Base-by-base conservation (phyloP, 352 stramenopile species). In the Globisporangium abappressorium region DNA sequence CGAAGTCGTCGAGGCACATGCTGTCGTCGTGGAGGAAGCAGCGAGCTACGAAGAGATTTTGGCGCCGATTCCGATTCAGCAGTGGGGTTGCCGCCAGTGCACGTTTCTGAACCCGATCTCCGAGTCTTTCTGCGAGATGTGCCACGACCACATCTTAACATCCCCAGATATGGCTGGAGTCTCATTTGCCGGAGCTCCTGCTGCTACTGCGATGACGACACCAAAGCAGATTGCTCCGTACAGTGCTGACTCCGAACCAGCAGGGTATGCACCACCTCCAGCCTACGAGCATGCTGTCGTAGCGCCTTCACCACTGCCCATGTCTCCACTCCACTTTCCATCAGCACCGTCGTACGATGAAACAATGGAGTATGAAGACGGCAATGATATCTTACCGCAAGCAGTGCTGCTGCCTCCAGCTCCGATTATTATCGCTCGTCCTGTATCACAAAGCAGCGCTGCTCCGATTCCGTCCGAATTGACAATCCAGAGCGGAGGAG, bases 111-210 rank as follows among this genome's bases (percentile, higher is more conserved):
- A 91, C 57, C 36, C 76, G n/a, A 76, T 87, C 58, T 76, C 70
- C 30, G 73, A 77, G n/a, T 77, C 81, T 2, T 91, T 89, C 69
- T 91, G 82, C 15, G 79, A 84, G 28, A 79, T 91, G 69, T 91
- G 82, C 47, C 66, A 76, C 18, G 78, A 76, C 18, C 82, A 89
- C 61, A 81, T 86, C 20, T 91, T 77, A 2, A 15, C 49, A 4
- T 58, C 64, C 9, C n/a, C 56, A 2, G 26, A 66, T 18, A 65
- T 43, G 46, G n/a, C 51, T 24, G 54, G 22, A 18, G 24, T 53
- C 55, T 18, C 20, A 11, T 57, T 68, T 33, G 36, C 0, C 18
- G 54, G 12, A 5, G 6, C 22, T 36, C 5, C 28, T n/a, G 7
- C 14, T 22, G 24, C 34, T 43, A 6, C 55, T 20, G 41, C 11